Evolutionary conservation across 345 rosid genomes (phyloP), one percentile per base, ranked within the genome.

Genomic region (Citrus australasica): DNA sequence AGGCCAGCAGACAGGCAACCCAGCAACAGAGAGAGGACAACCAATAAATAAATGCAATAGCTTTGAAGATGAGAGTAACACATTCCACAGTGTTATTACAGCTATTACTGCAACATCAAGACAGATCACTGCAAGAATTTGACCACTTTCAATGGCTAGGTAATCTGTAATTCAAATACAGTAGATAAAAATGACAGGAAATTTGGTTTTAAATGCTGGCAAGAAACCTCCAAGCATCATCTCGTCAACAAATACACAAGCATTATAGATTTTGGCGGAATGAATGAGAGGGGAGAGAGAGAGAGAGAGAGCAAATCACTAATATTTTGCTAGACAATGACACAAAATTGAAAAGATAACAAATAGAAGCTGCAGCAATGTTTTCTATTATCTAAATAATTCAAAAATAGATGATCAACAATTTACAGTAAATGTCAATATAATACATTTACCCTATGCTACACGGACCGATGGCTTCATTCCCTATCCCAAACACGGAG

Each of bases 381-480:
- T 79, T 63, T 65, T 78, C 84, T 79, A 78, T 73, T 25, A 78
- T 74, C 83, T 67, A 63, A 81, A 68, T 76, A 77, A 69, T 79
- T 77, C 51, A 62, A 76, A 61, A 83, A 71, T 33, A 73, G 74
- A 75, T 73, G 74, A 75, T 73, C 37, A 48, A 67, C 9, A 71
- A 79, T 87, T 83, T 87, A 85, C 88, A 85, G 59, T 59, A 74
- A 74, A 64, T 69, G 74, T 75, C 71, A 78, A 86, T 77, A 83
- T 79, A 68, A 61, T 79, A 83, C 79, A 79, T 76, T 72, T 84
- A 79, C 51, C 73, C 85, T 84, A 84, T 51, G 73, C 86, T 83
- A 85, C 84, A 76, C 86, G 90, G 90, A 87, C 90, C 90, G 65
- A 80, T 80, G 83, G 90, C 90, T 87, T 87, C 90, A 87, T 85